Base-by-base conservation (phyloP, 805 yeast species). In the Zygosaccharomyces gambellarensis region DNA sequence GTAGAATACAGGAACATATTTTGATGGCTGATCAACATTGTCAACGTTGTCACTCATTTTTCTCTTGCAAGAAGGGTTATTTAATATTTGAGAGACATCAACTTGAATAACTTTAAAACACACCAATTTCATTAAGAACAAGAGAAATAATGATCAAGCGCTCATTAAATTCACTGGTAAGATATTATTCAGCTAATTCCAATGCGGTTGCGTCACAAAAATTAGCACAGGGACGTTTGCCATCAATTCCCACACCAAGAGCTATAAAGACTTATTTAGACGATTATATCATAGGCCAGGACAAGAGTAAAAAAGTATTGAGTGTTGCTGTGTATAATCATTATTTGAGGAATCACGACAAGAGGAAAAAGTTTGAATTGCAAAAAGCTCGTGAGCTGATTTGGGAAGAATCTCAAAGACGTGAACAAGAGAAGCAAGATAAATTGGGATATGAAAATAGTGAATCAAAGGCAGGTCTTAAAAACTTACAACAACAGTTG, bases 241-340 rank as follows among this genome's bases (percentile, higher is more conserved):
- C 54, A 25, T 59, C 63, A 1, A 60, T 76, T 3, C 81, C 81
- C 1, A 69, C 80, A 0, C 84, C 84, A 1, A 71, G 68, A 43
- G 64, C 63, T 36, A 58, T 80, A 47, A 76, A 77, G 56, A 57
- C 59, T 3, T 71, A 67, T 53, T 62, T 80, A 12, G 84, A 80
- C 56, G 70, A 70, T 41, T 80, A 74, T 54, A 78, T 81, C 14
- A 68, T 81, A 22, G 85, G 84, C 0, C 85, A 80, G 61, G 78
- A 77, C 1, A 70, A 66, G 4, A 77, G 81, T 22, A 80, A 80
- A 59, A 76, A 75, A 56, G 77, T 79, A n/a, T 69, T 80, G 62
- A 73, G 83, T 32, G 85, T 80, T 8, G 83, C 83, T 1, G 81
- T 80, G 0, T 80, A 75, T 56, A 80, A 81, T 48, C 85, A 80